Conservation (phyloP, 2,329 filamentous ascomycete species). For the Capronia americana region DNA sequence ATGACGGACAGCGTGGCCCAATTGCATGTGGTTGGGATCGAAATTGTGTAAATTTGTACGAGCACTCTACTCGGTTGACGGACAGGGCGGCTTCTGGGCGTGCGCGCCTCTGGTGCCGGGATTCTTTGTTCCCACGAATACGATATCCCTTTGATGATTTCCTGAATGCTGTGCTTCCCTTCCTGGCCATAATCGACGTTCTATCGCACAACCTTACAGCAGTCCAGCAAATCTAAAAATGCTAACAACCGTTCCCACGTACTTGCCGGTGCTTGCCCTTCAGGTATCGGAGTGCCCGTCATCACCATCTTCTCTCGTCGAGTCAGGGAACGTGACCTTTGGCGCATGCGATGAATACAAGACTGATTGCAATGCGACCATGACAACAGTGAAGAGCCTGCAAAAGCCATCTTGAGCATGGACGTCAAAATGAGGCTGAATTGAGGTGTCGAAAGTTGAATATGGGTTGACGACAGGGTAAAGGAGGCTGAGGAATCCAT, state of each 20-base stretch:
- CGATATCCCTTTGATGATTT: constrained; percentile 34
- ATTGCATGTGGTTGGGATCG: constrained; percentile 7
- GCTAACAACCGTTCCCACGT: not conserved
- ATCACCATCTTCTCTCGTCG: not conserved
- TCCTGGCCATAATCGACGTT: not conserved
- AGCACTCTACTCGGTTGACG: constrained; percentile 35
- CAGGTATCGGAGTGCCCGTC: constrained; percentile 2
- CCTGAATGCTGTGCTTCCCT: constrained; percentile 4
- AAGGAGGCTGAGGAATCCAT: constrained; percentile 47
- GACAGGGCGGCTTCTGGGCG: constrained; percentile 31
- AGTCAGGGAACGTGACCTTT: not conserved
- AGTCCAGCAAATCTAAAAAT: not conserved
- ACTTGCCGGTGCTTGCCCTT: not conserved
- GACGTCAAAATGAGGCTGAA: constrained; percentile 46
- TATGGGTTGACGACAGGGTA: constrained; percentile 43
- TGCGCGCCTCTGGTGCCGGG: constrained; percentile 26
- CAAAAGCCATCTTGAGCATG: constrained; percentile 48
- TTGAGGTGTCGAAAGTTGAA: constrained; percentile 40
- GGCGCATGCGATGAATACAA: constrained; percentile 17
- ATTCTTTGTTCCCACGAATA: constrained; percentile 31
- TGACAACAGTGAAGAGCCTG: constrained; percentile 49
- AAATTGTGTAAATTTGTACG: constrained; percentile 26
- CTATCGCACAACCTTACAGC: not conserved
- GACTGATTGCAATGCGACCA: constrained; percentile 48
- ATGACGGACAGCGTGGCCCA: constrained; percentile 4